Base-by-base conservation (phyloP, 805 yeast genomes). In the Ogataea polymorpha region DNA sequence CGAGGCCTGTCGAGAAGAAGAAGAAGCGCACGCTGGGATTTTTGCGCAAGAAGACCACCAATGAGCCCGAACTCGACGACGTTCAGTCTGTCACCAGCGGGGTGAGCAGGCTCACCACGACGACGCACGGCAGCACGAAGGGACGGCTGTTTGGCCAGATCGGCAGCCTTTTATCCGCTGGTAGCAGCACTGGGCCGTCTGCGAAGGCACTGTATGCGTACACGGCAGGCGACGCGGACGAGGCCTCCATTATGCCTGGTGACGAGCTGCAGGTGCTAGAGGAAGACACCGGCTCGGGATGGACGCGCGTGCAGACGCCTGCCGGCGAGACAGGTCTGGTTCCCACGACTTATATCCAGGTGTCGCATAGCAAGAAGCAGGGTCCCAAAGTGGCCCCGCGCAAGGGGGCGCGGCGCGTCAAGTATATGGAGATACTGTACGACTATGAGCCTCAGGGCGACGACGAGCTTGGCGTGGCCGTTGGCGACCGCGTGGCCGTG, bases 271-370 rank as follows among this genome's bases (percentile, higher is more conserved):
- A 66, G 4, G 72, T 91, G 4, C 40, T 81, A 0, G 80, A 76
- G 36, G 66, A 67, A 1, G 98, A 93, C 58, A 90, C 86, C 48
- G 97, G 96, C 0, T 79, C 87, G 13, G 99, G 99, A 0, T 91
- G 99, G 99, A 84, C 95, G 2, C 64, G 67, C 50, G 78, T 89
- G 8, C 52, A 51, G n/a, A 68, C 70, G n/a, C 48, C 66, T 2
- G 56, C 60, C 16, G 74, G 74, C 5, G 60, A 61, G 8, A 66
- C 65, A 30, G 99, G 99, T 0, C 69, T 90, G 28, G 96, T 90
- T 4, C 99, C 99, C 2, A 79, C 95, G 0, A 65, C 85, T 0
- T 91, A 91, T 58, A 62, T 90, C 6, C 80, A 80, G 46, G 59
- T 80, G 2, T 46, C 58, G 21, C 36, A 34, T 44, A 39, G 34